These are phyloP conservation scores for Hyaloperonospora arabidopsidis DNA, from an alignment of 352 stramenopile species.

Conservation along the genomic window DNA sequence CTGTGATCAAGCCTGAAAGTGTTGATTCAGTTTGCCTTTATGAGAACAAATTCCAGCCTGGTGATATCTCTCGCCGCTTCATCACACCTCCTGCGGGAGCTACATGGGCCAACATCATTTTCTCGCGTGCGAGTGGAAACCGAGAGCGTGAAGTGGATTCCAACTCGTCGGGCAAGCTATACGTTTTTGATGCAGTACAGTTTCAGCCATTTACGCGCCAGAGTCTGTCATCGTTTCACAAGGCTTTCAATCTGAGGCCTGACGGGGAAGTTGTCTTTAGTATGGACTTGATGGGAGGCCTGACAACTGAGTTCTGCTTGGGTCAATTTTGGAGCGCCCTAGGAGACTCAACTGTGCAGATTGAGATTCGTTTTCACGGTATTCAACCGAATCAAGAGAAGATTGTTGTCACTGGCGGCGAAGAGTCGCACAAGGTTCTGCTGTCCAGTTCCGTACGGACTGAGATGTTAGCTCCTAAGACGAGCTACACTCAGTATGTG, in stretches of 20 bases:
- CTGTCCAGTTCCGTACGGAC: conserved; percentile 63
- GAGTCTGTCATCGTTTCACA: conserved; percentile 59
- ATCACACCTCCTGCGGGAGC: conserved; percentile 65
- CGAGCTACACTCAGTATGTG: conserved; percentile 79
- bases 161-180: conserved; percentile 63
- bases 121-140: conserved; percentile 41
- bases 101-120: conserved; percentile 82
- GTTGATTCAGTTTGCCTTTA: conserved; percentile 31
- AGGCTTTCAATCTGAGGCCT: conserved; percentile 59
- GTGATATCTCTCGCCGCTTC: conserved; percentile 74
- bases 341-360: conserved; percentile 67
- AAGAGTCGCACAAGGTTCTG: conserved; percentile 67
- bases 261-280: conserved; percentile 60
- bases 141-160: conserved; percentile 45
- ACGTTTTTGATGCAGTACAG: conserved; percentile 86
- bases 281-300: conserved; percentile 60
- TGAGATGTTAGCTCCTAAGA: conserved; percentile 65
- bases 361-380: conserved; percentile 83
- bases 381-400: conserved; percentile 60
- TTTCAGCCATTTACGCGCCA: conserved; percentile 82
- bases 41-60: conserved; percentile 47
- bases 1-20: conserved; percentile 78
- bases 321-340: conserved; percentile 87
- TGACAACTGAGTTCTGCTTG: conserved; percentile 85
- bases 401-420: conserved; percentile 54